Percentiles rank a stretch among this genome's conserved stretches.
phyloP scores from a whole-genome alignment of 129 eudicot genomes.

The Flaveria sonorensis region DNA sequence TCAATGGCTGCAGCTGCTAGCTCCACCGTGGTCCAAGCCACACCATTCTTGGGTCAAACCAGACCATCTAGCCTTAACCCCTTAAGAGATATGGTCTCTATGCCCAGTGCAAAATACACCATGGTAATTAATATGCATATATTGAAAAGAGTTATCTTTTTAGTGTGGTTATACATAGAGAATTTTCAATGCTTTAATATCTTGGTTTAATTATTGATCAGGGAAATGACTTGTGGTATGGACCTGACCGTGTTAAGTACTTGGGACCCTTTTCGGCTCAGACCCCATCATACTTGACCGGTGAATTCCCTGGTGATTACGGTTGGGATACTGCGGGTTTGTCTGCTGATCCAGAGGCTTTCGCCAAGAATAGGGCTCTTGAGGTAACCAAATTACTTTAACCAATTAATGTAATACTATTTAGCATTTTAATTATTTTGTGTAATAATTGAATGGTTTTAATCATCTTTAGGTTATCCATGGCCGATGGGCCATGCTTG shows the following conservation, averaged over 20 bases:
- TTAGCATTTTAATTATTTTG: no score
- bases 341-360: constrained; percentile 71
- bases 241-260: constrained; percentile 42
- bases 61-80: constrained; percentile 51
- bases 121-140: constrained; percentile 43
- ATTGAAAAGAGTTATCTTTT: neutral
- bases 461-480: constrained; percentile 38
- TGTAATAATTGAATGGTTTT: no score
- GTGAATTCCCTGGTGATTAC: constrained; percentile 74
- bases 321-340: constrained; percentile 78
- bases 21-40: constrained; percentile 61
- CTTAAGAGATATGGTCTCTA: constrained; percentile 56
- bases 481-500: constrained; percentile 46
- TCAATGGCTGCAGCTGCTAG: constrained; percentile 63
- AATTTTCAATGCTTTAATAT: no score
- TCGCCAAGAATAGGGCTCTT: constrained; percentile 75
- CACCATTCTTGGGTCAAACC: constrained; percentile 73
- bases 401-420: no score
- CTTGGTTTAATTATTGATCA: no score
- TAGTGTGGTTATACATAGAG: neutral
- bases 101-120: constrained; percentile 61
- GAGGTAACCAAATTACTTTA: constrained; percentile 28
- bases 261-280: constrained; percentile 74
- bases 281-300: constrained; percentile 69
- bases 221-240: constrained; percentile 35